phyloP scores from a whole-genome alignment of 192 early-diverging fungal genomes.

The Backusella sp. region DNA sequence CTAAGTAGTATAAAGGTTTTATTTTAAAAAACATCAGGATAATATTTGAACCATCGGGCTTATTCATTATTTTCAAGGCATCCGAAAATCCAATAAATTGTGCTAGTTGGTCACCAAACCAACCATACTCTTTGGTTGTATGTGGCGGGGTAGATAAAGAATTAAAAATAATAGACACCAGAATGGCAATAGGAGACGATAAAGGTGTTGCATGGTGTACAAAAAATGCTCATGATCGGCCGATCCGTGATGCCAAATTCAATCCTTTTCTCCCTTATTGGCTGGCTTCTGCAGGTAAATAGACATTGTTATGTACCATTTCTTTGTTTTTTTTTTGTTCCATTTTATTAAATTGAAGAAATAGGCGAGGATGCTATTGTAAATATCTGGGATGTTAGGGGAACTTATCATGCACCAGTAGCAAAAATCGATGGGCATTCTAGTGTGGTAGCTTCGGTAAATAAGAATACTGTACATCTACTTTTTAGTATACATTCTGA shows the following conservation, averaged over 20 bases:
- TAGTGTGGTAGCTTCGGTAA: slow-evolving; percentile 16
- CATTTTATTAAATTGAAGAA: not conserved
- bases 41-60: too few species aligned
- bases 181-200: slow-evolving; percentile 34
- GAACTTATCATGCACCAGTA: slow-evolving; percentile 13
- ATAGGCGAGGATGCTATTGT: slow-evolving; percentile 30
- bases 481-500: not conserved
- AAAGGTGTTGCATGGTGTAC: slow-evolving; percentile 25
- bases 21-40: not conserved
- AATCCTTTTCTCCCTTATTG: slow-evolving; percentile 38
- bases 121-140: slow-evolving; percentile 29
- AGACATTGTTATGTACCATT: not conserved
- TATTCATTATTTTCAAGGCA: not conserved
- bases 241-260: slow-evolving; percentile 16
- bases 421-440: slow-evolving; percentile 27
- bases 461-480: not conserved
- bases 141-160: slow-evolving; percentile 11
- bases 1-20: not conserved
- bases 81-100: slow-evolving; percentile 2
- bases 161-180: slow-evolving; percentile 38
- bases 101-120: slow-evolving; percentile 27
- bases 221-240: slow-evolving; percentile 3
- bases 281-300: slow-evolving; percentile 28
- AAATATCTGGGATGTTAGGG: slow-evolving; percentile 35
- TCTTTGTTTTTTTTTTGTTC: not conserved